These are phyloP conservation scores for Chaetomidium leptoderma DNA, from an alignment of 495 filamentous ascomycete genomes.

Conservation along the genomic window DNA sequence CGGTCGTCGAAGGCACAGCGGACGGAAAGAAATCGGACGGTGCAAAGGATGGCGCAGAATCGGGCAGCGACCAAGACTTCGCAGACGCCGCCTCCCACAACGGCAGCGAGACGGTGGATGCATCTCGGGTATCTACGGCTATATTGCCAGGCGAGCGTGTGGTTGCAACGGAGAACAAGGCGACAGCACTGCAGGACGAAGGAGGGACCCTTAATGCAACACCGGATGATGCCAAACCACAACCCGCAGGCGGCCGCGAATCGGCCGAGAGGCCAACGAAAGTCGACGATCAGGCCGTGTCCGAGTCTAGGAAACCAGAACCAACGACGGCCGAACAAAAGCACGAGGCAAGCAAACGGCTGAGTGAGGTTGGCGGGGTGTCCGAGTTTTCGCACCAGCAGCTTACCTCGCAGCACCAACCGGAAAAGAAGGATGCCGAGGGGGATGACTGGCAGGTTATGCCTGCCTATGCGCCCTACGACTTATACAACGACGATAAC, in stretches of 20 bases:
- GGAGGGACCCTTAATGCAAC: constrained; percentile 12
- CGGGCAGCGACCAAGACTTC: constrained; percentile 33
- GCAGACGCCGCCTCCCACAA: constrained; percentile 35
- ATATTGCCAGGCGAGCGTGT: not conserved
- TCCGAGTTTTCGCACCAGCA: constrained; percentile 94
- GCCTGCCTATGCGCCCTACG: constrained; percentile 86
- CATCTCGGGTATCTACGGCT: constrained; percentile 22
- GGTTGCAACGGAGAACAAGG: constrained; percentile 11
- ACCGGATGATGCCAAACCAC: constrained; percentile 13
- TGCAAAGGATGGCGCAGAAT: constrained; percentile 9
- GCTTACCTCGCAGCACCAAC: constrained; percentile 54
- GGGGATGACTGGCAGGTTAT: constrained; percentile 82
- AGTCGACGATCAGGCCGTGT: constrained; percentile 23
- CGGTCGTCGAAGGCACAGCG: not conserved
- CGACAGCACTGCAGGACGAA: not conserved
- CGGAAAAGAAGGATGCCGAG: constrained; percentile 47
- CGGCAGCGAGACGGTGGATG: constrained; percentile 18
- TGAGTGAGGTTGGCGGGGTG: constrained; percentile 32
- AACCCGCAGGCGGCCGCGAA: not conserved
- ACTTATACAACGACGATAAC: constrained; percentile 93
- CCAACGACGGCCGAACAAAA: constrained; percentile 22
- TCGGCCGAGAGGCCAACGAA: constrained; percentile 15
- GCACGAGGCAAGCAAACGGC: constrained; percentile 30
- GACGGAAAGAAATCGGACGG: not conserved
- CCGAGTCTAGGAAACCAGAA: constrained; percentile 19